A percentile compares a stretch with the other conserved stretches of the same genome.
phyloP scores from a whole-genome alignment of 257 asterid species.

The Fraxinus cuspidata region DNA sequence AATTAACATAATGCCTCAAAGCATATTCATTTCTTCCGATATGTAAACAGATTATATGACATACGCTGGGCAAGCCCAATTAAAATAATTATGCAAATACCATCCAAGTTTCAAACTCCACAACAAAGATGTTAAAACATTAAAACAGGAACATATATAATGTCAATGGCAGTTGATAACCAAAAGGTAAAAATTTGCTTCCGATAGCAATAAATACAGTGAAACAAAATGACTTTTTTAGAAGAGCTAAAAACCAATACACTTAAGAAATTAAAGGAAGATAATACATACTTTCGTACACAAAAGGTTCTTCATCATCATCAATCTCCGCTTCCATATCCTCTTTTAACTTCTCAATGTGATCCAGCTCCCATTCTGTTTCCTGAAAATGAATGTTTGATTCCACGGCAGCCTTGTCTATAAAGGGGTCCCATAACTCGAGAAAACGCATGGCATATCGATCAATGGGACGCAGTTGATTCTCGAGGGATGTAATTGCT shows the following conservation, averaged over 20 bases:
- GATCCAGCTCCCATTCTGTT: conserved; percentile 96
- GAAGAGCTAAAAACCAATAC: conserved; percentile 8
- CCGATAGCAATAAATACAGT: background rate
- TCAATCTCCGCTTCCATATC: conserved; percentile 98
- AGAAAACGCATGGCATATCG: conserved; percentile 83
- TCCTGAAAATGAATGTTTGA: conserved; percentile 66
- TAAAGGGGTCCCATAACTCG: conserved; percentile 92
- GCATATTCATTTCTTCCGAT: conserved; percentile 21
- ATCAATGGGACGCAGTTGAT: conserved; percentile 92
- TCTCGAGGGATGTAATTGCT: conserved; percentile 75
- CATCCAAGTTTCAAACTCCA: background rate
- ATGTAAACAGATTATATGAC: background rate
- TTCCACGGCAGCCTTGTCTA: conserved; percentile 69
- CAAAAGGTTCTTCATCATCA: conserved; percentile 97
- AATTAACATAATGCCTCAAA: conserved; percentile 20
- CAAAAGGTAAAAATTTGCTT: conserved; percentile 12
- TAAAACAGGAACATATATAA: background rate
- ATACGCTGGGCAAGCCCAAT: background rate
- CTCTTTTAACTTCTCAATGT: conserved; percentile 91
- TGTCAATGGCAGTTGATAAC: conserved; percentile 16
- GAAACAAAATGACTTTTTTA: background rate
- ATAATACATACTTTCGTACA: conserved; percentile 80
- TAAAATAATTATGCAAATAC: background rate
- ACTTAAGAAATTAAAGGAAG: conserved; percentile 9
- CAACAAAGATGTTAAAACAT: background rate